Base-by-base conservation (phyloP, 345 rosid species). In the Kernera saxatilis region DNA sequence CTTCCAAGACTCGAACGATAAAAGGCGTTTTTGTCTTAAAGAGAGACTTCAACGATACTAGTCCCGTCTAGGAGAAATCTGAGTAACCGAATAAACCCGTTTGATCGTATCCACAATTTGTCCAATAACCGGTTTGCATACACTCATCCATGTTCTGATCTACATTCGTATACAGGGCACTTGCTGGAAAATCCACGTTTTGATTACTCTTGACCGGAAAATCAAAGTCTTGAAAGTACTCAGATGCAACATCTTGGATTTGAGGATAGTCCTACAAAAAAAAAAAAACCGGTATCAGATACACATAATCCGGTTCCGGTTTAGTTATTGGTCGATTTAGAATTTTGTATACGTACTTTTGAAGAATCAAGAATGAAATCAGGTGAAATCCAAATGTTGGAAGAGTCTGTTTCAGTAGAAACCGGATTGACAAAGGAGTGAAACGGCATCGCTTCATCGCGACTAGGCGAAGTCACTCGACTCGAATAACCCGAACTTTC, bases 321-420 rank as follows among this genome's bases (percentile, higher is more conserved):
- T 51, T 18, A 52, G 14, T 23, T 45, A 13, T 75, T 51, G 2
- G 61, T 40, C 44, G 56, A 40, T 6, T 6, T 5, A 33, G 3
- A 19, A 32, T 1, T 40, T 13, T 41, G 2, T 30, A 37, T 10
- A n/a, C 49, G 9, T 79, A 89, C 96, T 89, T 86, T 93, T 15
- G 97, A 88, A 70, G 98, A 88, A 59, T 90, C 96, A 13, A 90
- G 89, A 70, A 93, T 87, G 15, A 86, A 76, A 8, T 87, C 96
- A 49, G 91, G 91, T 14, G 92, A 86, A 70, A 88, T 81, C 92
- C 89, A 87, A 56, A 81, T 36, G 69, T 60, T 78, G 6, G 84
- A 76, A 64, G 85, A 74, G 45, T 82, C 54, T 1, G 69, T 64
- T 48, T 49, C 82, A 56, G 68, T 56, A 32, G 78, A 69, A 64